These are phyloP conservation scores for Leccinum pellstonianum DNA, from an alignment of 768 basidiomycete species.

Conservation along the genomic window DNA sequence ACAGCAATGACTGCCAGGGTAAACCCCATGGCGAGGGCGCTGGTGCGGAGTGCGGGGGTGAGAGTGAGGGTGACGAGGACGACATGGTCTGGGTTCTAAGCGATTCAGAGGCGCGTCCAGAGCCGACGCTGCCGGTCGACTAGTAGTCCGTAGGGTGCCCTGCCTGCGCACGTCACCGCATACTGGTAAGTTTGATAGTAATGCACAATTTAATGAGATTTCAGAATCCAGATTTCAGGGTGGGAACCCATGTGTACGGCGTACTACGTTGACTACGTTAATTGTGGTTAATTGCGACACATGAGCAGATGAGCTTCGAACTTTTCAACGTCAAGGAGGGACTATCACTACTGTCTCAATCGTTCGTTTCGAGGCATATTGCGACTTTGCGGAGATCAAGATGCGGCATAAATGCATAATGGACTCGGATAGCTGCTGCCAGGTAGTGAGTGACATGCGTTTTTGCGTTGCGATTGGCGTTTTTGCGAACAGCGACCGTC, in stretches of 20 bases:
- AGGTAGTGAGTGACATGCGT: neutral
- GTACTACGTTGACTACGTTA: neutral
- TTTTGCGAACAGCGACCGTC: neutral
- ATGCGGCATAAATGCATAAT: neutral
- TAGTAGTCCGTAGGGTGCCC: constrained; percentile 13
- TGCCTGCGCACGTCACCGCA: constrained; percentile 11
- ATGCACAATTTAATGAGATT: neutral
- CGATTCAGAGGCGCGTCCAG: constrained; percentile 6
- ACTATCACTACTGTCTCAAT: constrained; percentile 3
- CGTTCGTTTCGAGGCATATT: constrained; percentile 23
- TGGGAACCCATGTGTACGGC: neutral
- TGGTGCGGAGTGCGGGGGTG: neutral
- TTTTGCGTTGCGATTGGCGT: constrained; percentile 15
- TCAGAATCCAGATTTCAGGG: neutral
- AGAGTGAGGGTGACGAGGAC: constrained; percentile 27
- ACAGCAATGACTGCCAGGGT: neutral
- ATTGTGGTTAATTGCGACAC: neutral
- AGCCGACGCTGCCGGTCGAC: neutral
- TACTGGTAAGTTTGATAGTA: neutral
- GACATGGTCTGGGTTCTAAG: constrained; percentile 34
- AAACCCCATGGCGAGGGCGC: neutral
- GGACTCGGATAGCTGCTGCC: neutral
- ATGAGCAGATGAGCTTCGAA: neutral
- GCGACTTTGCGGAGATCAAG: neutral
- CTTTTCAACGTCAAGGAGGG: neutral